Evolutionary conservation across 345 rosid genomes (phyloP).

Genomic region (Citropsis articulata): DNA sequence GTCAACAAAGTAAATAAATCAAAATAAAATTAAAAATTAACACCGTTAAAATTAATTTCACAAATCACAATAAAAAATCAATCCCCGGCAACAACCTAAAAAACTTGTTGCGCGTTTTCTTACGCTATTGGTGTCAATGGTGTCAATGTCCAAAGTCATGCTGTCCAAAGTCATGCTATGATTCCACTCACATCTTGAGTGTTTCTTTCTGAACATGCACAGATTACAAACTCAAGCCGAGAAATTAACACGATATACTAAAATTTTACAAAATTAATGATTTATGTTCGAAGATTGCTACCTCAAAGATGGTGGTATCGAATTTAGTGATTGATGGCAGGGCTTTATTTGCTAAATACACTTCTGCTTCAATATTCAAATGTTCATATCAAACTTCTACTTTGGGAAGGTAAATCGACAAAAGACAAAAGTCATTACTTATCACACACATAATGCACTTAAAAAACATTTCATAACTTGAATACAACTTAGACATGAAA

Average conservation of each 20-base stretch:
- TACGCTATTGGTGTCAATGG: too few species aligned
- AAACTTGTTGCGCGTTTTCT: too few species aligned
- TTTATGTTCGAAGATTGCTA: neutral
- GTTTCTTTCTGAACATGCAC: neutral
- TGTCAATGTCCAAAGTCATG: too few species aligned
- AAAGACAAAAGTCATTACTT: neutral
- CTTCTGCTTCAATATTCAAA: conserved; percentile 33
- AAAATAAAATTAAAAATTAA: too few species aligned
- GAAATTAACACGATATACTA: too few species aligned
- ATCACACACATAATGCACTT: neutral
- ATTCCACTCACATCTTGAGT: too few species aligned
- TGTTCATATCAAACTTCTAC: conserved; percentile 38
- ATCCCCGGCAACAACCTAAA: too few species aligned
- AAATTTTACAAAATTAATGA: neutral
- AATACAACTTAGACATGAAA: too few species aligned
- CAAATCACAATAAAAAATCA: too few species aligned
- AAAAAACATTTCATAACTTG: neutral
- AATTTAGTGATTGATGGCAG: neutral
- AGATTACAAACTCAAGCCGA: neutral
- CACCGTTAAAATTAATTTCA: too few species aligned
- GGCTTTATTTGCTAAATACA: conserved; percentile 26
- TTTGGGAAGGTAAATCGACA: neutral
- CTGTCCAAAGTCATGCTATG: too few species aligned
- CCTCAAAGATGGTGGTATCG: conserved; percentile 6
- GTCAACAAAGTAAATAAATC: too few species aligned